A percentile compares a stretch with the other conserved stretches of the same genome.
phyloP scores from a whole-genome alignment of 2,329 filamentous ascomycete species.

The Hymenoscyphus scutula region DNA sequence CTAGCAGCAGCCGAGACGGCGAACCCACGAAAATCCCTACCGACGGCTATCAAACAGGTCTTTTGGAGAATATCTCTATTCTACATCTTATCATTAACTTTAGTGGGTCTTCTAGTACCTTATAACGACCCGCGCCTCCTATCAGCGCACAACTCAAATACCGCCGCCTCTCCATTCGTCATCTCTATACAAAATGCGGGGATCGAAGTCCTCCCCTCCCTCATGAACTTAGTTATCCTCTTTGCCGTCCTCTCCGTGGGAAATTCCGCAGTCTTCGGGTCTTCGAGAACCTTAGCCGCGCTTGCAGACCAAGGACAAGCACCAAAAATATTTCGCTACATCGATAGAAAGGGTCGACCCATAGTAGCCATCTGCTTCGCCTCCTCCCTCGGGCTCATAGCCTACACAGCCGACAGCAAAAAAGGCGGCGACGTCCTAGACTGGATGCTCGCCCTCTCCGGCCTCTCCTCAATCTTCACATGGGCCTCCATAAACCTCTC shows the following conservation, averaged over 20 bases:
- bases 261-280: slow-evolving; percentile 89
- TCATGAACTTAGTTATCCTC: slow-evolving; percentile 96
- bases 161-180: slow-evolving; percentile 84
- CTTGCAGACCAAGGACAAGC: slow-evolving; percentile 86
- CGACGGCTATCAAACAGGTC: slow-evolving; percentile 86
- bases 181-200: slow-evolving; percentile 86
- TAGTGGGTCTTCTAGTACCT: slow-evolving; percentile 80
- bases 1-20: slow-evolving; percentile 74
- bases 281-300: slow-evolving; percentile 83
- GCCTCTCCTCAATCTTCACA: slow-evolving; percentile 72
- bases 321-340: slow-evolving; percentile 72
- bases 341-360: slow-evolving; percentile 79
- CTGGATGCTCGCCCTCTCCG: slow-evolving; percentile 77
- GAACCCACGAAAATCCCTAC: slow-evolving; percentile 78
- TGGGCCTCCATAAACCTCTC: slow-evolving; percentile 85
- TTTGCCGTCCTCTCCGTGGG: slow-evolving; percentile 87
- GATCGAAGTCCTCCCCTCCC: slow-evolving; percentile 74
- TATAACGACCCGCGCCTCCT: slow-evolving; percentile 66
- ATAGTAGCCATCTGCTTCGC: slow-evolving; percentile 70
- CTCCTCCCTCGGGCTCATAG: slow-evolving; percentile 67
- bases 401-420: slow-evolving; percentile 68
- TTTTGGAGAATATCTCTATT: slow-evolving; percentile 94
- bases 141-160: slow-evolving; percentile 56
- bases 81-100: slow-evolving; percentile 77
- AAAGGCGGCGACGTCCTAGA: slow-evolving; percentile 60